phyloP scores from a whole-genome alignment of 164 flowering plant genomes.

The Stephania japonica region DNA sequence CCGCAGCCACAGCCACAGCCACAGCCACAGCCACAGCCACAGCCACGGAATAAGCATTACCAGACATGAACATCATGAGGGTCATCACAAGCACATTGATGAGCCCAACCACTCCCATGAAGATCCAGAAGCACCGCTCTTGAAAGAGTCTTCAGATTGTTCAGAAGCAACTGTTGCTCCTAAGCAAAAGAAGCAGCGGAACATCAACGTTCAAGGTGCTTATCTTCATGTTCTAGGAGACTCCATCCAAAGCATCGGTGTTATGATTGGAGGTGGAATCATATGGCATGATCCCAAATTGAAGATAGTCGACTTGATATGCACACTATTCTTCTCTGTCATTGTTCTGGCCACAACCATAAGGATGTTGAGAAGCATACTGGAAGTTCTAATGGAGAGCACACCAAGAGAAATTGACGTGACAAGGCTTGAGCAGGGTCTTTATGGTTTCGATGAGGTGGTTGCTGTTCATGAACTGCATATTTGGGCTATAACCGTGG shows the following conservation, averaged over 20 bases:
- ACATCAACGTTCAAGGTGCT: conserved; percentile 84
- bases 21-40: background rate
- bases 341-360: conserved; percentile 71
- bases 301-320: conserved; percentile 73
- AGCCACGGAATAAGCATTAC: conserved; percentile 1
- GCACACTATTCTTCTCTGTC: conserved; percentile 71
- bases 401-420: conserved; percentile 91
- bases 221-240: conserved; percentile 90
- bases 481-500: conserved; percentile 92
- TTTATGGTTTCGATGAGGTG: conserved; percentile 80
- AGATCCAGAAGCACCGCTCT: conserved; percentile 32
- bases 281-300: conserved; percentile 83
- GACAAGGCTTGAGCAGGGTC: conserved; percentile 65
- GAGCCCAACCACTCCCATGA: background rate
- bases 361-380: conserved; percentile 62
- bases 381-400: conserved; percentile 90
- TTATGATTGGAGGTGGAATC: conserved; percentile 80
- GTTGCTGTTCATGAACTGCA: conserved; percentile 83
- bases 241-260: conserved; percentile 78
- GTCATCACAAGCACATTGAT: conserved; percentile 2
- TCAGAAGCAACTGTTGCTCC: conserved; percentile 10
- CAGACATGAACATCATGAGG: conserved; percentile 1
- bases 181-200: conserved; percentile 40
- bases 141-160: conserved; percentile 20
- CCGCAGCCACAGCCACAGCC: conserved; percentile 1